Percentiles rank a stretch among this genome's conserved stretches.
Evolutionary conservation across 371 early-diverging fungal genomes (phyloP).

Genomic region (Apophysomyces elegans): DNA sequence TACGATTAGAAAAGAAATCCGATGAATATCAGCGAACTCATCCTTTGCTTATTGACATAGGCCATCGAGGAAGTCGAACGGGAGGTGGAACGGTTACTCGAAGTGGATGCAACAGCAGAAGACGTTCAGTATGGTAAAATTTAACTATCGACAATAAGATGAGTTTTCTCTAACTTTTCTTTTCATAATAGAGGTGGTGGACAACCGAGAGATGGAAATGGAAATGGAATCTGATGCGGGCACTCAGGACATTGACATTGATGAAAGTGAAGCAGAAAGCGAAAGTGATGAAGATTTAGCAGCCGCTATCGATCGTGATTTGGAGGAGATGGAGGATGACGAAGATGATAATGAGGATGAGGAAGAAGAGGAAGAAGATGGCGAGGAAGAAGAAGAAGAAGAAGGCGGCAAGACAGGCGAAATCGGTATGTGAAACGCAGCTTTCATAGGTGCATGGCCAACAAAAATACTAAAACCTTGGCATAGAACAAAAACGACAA

Average conservation of each 20-base stretch:
- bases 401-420: constrained; percentile 44
- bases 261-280: constrained; percentile 47
- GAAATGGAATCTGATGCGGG: constrained; percentile 49
- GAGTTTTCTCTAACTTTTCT: constrained; percentile 4
- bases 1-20: constrained; percentile 11
- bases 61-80: constrained; percentile 90
- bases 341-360: constrained; percentile 45
- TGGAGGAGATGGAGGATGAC: constrained; percentile 51
- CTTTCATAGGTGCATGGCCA: too few relatives aligned
- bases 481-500: constrained; percentile 55
- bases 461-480: too few relatives aligned
- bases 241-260: constrained; percentile 55
- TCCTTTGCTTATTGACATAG: constrained; percentile 39
- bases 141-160: not conserved
- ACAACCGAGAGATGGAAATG: constrained; percentile 48
- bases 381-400: constrained; percentile 42
- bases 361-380: constrained; percentile 48
- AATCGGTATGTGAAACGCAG: constrained; percentile 28
- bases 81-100: constrained; percentile 85
- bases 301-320: constrained; percentile 51
- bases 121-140: constrained; percentile 69
- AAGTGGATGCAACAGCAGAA: constrained; percentile 83
- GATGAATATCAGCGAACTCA: not conserved
- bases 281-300: constrained; percentile 55
- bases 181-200: constrained; percentile 42